Conservation (phyloP, 371 early-diverging fungal genomes). For the Mucor racemosus region DNA sequence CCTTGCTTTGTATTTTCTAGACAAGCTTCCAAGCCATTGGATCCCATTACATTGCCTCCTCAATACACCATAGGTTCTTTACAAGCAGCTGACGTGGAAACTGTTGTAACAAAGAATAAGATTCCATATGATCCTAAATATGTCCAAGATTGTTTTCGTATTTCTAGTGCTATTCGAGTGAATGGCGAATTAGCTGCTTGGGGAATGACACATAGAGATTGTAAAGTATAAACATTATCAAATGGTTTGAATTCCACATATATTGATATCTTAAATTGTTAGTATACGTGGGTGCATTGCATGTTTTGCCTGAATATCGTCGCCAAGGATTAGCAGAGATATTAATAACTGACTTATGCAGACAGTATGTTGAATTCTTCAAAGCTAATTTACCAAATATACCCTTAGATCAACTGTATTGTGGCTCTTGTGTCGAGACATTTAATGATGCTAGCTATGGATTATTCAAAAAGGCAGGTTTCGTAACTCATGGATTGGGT, state of each 20-base stretch:
- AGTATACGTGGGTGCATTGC: constrained; percentile 20
- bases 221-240: background rate
- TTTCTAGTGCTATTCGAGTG: constrained; percentile 9
- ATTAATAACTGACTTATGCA: constrained; percentile 4
- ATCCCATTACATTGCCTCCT: background rate
- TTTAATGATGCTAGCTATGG: constrained; percentile 11
- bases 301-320: constrained; percentile 17
- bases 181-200: constrained; percentile 20
- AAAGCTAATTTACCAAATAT: background rate
- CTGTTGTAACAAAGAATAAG: constrained; percentile 4
- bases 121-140: constrained; percentile 4
- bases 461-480: constrained; percentile 12
- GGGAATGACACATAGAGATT: constrained; percentile 19
- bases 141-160: constrained; percentile 8
- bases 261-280: background rate
- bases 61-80: background rate
- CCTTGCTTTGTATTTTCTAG: constrained; percentile 17
- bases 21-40: background rate
- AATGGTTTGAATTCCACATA: too few relatives aligned
- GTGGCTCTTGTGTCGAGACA: constrained; percentile 11
- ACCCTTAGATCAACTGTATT: constrained; percentile 1
- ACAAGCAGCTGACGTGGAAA: background rate
- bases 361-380: constrained; percentile 4
- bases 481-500: background rate
- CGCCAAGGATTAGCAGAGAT: constrained; percentile 16